Evolutionary conservation across 345 rosid genomes (phyloP).

Genomic region (Dimocarpus longan): DNA sequence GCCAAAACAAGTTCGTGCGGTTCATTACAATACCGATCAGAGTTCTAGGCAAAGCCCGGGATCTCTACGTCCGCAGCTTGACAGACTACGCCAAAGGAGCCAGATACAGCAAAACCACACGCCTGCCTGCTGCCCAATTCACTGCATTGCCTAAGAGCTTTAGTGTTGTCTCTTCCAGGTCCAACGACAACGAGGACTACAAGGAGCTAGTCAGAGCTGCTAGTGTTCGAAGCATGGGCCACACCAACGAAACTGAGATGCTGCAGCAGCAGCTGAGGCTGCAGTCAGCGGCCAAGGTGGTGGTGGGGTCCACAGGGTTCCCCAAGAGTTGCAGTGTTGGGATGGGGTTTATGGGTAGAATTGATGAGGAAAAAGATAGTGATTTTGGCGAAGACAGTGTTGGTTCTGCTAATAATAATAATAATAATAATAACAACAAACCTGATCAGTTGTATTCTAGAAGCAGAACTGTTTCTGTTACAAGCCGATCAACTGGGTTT

Average conservation of each 20-base stretch:
- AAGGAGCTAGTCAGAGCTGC: constrained; percentile 71
- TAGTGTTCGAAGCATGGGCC: constrained; percentile 54
- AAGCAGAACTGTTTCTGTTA: constrained; percentile 52
- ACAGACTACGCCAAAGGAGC: constrained; percentile 43
- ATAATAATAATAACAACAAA: background rate
- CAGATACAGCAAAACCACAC: constrained; percentile 23
- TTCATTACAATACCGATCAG: constrained; percentile 47
- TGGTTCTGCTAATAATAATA: background rate
- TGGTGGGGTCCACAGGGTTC: constrained; percentile 26
- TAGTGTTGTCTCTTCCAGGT: constrained; percentile 42
- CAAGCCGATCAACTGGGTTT: background rate
- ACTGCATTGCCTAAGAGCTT: constrained; percentile 56
- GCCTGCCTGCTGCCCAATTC: constrained; percentile 13
- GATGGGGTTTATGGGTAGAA: constrained; percentile 65
- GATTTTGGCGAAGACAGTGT: constrained; percentile 31
- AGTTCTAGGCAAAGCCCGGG: constrained; percentile 62
- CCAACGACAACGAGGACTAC: constrained; percentile 52
- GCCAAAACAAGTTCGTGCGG: constrained; percentile 51
- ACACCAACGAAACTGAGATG: constrained; percentile 54
- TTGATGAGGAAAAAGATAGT: constrained; percentile 52
- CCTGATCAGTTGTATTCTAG: constrained; percentile 34
- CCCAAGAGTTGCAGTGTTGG: constrained; percentile 57
- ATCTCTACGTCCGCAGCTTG: constrained; percentile 68
- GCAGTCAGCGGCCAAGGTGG: background rate
- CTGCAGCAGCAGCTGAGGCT: constrained; percentile 33